These are phyloP conservation scores for Peniophora sp. DNA, from an alignment of 1,284 basidiomycete genomes.

Conservation along the genomic window DNA sequence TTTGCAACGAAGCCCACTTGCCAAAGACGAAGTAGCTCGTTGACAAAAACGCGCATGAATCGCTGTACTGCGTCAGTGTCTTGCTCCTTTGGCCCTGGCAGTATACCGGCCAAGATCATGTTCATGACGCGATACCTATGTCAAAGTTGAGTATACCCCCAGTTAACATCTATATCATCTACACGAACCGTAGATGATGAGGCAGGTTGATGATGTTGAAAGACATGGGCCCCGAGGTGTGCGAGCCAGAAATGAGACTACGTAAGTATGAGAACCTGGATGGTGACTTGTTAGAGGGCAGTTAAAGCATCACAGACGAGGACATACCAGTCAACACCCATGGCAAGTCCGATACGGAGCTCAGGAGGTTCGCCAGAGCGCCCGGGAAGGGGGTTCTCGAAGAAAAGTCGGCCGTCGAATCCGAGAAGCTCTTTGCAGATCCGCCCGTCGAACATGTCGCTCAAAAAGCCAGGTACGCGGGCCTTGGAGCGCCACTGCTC, in stretches of 20 bases:
- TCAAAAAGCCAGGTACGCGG: no score
- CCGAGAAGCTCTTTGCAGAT: no score
- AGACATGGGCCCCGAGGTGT: slow-evolving; percentile 24
- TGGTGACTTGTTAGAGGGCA: no score
- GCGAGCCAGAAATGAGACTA: slow-evolving; percentile 22
- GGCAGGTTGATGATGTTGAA: slow-evolving; percentile 23
- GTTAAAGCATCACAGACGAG: neutral
- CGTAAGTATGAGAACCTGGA: slow-evolving; percentile 28
- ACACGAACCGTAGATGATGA: slow-evolving; percentile 14
- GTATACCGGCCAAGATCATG: slow-evolving; percentile 21
- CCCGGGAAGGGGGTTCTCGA: slow-evolving; percentile 8
- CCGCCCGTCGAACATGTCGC: no score
- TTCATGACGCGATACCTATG: slow-evolving; percentile 24
- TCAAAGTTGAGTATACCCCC: no score
- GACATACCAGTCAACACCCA: slow-evolving; percentile 1
- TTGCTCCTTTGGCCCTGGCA: slow-evolving; percentile 29
- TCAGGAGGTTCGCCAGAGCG: slow-evolving; percentile 4
- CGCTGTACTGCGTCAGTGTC: slow-evolving; percentile 22
- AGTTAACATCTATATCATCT: no score
- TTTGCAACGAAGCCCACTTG: slow-evolving; percentile 15
- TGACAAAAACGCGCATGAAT: slow-evolving; percentile 20
- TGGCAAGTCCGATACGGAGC: slow-evolving; percentile 17
- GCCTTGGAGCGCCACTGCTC: no score
- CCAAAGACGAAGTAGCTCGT: slow-evolving; percentile 23
- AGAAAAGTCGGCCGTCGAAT: no score